phyloP scores from a whole-genome alignment of 2,329 filamentous ascomycete species.

The Cladosporium sp. region DNA sequence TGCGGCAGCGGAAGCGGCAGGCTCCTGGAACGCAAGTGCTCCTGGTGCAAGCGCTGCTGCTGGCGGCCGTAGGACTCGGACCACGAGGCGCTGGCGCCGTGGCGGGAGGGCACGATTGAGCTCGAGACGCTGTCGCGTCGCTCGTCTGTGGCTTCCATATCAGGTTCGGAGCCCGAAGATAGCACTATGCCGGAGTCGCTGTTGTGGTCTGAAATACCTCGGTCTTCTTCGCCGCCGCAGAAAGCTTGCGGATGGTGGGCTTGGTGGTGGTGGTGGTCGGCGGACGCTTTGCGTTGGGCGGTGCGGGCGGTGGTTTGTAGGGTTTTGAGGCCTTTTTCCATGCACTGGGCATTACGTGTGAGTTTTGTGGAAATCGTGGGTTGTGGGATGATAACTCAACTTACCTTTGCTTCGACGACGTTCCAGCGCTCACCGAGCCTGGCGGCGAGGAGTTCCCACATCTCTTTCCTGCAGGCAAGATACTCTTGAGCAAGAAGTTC shows the following conservation, averaged over 20 bases:
- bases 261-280: constrained; percentile 33
- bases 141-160: constrained; percentile 32
- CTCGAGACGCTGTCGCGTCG: constrained; percentile 12
- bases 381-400: constrained; percentile 28
- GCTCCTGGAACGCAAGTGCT: constrained; percentile 29
- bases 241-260: constrained; percentile 9
- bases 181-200: constrained; percentile 68
- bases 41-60: constrained; percentile 16
- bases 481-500: constrained; percentile 74
- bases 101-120: constrained; percentile 6
- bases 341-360: constrained; percentile 54
- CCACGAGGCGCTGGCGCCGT: constrained; percentile 18
- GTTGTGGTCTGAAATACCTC: constrained; percentile 42
- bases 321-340: constrained; percentile 79
- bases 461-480: constrained; percentile 72
- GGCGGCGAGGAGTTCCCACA: constrained; percentile 73
- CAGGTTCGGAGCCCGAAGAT: constrained; percentile 32
- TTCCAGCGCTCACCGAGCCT: constrained; percentile 53
- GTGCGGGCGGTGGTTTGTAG: constrained; percentile 66
- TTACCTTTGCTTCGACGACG: constrained; percentile 78
- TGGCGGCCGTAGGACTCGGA: constrained; percentile 19
- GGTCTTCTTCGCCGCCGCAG: constrained; percentile 17
- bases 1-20: constrained; percentile 31
- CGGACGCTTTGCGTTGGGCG: constrained; percentile 57
- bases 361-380: constrained; percentile 10